Evolutionary conservation across 2,329 filamentous ascomycete genomes (phyloP), one percentile per base, ranked within the genome.

Genomic region (Ascochyta rabiei): DNA sequence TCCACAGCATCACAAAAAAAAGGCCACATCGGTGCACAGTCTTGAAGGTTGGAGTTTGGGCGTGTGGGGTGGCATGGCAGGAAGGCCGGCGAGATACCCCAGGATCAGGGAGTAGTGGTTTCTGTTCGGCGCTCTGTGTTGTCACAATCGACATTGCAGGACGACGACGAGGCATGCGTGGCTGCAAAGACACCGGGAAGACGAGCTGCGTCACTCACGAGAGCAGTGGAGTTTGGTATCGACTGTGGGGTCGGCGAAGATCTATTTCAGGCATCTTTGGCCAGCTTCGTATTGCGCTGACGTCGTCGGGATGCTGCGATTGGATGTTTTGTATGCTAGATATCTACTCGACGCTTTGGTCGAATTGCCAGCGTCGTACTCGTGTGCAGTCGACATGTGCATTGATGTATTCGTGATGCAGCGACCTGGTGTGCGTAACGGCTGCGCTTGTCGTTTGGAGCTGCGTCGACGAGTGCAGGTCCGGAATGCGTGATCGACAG

Each of bases 261-360:
- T 50, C 46, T 55, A 55, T 55, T 55, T 55, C 46, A 33, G 52
- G 52, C 52, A 42, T 55, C 41, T 46, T 44, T 47, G 24, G 52
- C 21, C 37, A 55, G 41, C 35, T 41, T 55, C 52, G 52, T 55
- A 35, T 50, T 55, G 41, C 46, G 46, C 52, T 50, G 41, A 55
- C 41, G 52, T 50, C 23, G 46, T 46, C 46, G 37, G 52, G 31
- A 12, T 38, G 52, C 30, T 38, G 41, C 52, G 46, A 39, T 55
- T 55, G 47, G 52, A 38, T 18, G 30, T 46, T 47, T 38, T 46
- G 41, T 50, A 55, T 46, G 15, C 18, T 50, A 33, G 12, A 23
- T 33, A 42, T 42, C 16, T 46, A 38, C 31, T 33, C 34, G 31
- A 37, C 21, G 30, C 28, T 42, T 24, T 47, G 42, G 23, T 37